These are phyloP conservation scores for Huntiella bhutanensis DNA, from an alignment of 2,329 filamentous ascomycete species.

Conservation along the genomic window DNA sequence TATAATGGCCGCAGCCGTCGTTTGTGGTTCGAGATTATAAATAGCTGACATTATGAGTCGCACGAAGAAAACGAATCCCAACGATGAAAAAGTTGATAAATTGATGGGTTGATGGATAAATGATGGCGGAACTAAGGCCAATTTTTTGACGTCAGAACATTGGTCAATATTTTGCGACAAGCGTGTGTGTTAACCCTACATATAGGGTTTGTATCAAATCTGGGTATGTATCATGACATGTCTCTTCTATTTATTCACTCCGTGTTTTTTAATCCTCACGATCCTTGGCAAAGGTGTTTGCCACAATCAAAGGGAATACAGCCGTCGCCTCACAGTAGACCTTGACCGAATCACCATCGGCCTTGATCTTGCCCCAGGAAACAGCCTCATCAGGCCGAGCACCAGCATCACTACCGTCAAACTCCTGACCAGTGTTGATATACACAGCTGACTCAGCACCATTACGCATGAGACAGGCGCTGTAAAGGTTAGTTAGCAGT, in stretches of 20 bases:
- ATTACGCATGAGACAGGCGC: constrained; percentile 86
- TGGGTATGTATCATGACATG: neutral
- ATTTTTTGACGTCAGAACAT: neutral
- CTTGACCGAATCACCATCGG: constrained; percentile 76
- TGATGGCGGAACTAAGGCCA: neutral
- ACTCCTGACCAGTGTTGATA: constrained; percentile 94
- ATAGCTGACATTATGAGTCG: constrained; percentile 52
- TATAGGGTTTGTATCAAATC: neutral
- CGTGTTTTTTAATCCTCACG: neutral
- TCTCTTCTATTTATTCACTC: neutral
- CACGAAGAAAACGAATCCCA: no score
- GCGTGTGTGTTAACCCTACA: neutral
- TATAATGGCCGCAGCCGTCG: constrained; percentile 78
- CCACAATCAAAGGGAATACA: constrained; percentile 47
- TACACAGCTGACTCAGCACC: constrained; percentile 94
- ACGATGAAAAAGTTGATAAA: no score
- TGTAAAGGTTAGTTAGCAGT: neutral
- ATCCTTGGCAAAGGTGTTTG: constrained; percentile 46
- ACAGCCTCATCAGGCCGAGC: constrained; percentile 91
- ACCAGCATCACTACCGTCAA: constrained; percentile 91
- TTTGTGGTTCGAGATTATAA: constrained; percentile 82
- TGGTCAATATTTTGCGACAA: neutral
- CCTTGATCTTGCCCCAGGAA: constrained; percentile 96
- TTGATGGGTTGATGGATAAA: neutral
- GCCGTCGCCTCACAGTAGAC: constrained; percentile 46